phyloP scores from a whole-genome alignment of 257 asterid species.

The Primulina eburnea region DNA sequence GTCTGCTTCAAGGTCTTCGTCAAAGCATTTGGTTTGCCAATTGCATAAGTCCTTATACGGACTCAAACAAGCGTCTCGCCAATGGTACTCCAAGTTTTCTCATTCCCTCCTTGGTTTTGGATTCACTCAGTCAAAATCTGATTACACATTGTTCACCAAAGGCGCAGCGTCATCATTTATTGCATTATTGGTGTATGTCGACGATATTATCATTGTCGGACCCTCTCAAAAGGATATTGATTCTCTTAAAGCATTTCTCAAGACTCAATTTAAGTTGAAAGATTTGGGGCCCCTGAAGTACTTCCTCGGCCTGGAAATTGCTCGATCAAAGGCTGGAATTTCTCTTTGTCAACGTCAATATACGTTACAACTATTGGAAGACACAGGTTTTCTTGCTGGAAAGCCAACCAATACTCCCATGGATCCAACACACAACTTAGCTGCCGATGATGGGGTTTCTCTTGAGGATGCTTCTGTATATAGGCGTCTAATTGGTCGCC shows the following conservation, averaged over 20 bases:
- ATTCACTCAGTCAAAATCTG: neutral
- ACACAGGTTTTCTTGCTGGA: neutral
- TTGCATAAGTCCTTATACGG: neutral
- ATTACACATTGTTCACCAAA: neutral
- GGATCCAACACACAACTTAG: neutral
- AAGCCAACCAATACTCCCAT: neutral
- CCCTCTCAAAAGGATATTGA: rapidly evolving
- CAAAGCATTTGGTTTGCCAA: neutral
- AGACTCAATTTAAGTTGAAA: neutral
- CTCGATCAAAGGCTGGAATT: too few relatives aligned
- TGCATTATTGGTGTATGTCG: neutral
- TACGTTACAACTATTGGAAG: neutral
- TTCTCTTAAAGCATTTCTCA: neutral
- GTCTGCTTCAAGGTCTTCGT: too few relatives aligned
- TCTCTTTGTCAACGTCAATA: neutral
- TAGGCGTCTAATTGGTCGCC: neutral
- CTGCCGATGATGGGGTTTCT: too few relatives aligned
- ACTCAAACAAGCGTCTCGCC: neutral
- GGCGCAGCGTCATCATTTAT: neutral
- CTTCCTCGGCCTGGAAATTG: too few relatives aligned
- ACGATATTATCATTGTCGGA: neutral
- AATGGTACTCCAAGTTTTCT: neutral
- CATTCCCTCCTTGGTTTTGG: neutral
- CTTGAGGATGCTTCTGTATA: neutral
- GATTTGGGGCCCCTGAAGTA: neutral